Percentiles rank a stretch among this genome's conserved stretches.
These are phyloP conservation scores for Mortierella sp. DNA, from an alignment of 371 early-diverging fungal species.

Conservation along the genomic window DNA sequence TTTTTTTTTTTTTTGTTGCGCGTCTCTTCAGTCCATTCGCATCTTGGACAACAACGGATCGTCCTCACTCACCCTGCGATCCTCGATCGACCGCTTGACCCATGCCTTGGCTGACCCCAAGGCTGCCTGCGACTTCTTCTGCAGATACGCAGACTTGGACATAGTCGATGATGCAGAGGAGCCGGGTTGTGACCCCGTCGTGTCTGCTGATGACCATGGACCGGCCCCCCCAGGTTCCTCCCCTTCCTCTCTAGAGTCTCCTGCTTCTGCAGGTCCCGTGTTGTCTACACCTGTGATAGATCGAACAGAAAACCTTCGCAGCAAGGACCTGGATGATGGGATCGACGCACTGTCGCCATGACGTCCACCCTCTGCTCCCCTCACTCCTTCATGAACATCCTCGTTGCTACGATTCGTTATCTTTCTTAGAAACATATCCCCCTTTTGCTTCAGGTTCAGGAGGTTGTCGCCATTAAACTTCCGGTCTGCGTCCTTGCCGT, in stretches of 20 bases:
- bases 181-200: constrained; percentile 1
- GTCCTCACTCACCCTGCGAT: constrained; percentile 45
- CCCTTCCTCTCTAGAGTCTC: too few relatives aligned
- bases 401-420: constrained; percentile 16
- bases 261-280: too few relatives aligned
- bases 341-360: not conserved
- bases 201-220: constrained; percentile 1
- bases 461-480: constrained; percentile 35
- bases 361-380: not conserved
- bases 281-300: too few relatives aligned
- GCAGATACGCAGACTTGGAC: constrained; percentile 19
- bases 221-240: too few relatives aligned
- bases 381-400: constrained; percentile 1
- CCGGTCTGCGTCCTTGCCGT: constrained; percentile 16
- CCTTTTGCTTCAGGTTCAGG: constrained; percentile 22
- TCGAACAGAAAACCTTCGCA: constrained; percentile 7
- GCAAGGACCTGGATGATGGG: constrained; percentile 10
- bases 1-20: too few relatives aligned
- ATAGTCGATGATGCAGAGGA: not conserved
- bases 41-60: constrained; percentile 36
- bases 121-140: constrained; percentile 38
- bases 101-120: constrained; percentile 45
- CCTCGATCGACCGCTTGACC: constrained; percentile 46
- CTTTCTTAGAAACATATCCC: constrained; percentile 34
- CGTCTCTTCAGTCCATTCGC: too few relatives aligned